These are phyloP conservation scores for Talaromyces sp. DNA, from an alignment of 2,329 filamentous ascomycete species.

Conservation along the genomic window DNA sequence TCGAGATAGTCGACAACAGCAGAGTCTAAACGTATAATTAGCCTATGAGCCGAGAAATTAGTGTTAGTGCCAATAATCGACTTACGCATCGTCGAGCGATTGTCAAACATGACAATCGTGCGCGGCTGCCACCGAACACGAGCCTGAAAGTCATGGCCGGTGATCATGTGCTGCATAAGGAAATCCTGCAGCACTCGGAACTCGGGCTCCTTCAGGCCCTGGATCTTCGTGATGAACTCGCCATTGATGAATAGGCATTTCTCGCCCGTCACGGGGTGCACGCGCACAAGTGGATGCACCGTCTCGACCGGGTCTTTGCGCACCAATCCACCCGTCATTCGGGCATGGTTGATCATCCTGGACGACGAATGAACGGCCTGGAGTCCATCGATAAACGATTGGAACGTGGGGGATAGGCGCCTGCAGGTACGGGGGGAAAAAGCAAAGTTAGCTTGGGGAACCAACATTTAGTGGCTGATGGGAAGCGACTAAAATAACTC, in stretches of 20 bases:
- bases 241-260: constrained; percentile 47
- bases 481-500: constrained; percentile 13
- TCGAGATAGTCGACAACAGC: constrained; percentile 48
- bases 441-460: neutral
- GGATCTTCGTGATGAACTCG: constrained; percentile 46
- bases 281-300: constrained; percentile 43
- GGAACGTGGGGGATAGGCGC: constrained; percentile 49
- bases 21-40: constrained; percentile 34
- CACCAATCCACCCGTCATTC: constrained; percentile 39
- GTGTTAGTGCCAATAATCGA: constrained; percentile 7
- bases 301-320: constrained; percentile 43
- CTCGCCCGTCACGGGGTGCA: constrained; percentile 47
- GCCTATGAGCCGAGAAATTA: constrained; percentile 3
- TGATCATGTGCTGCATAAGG: constrained; percentile 44
- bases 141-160: constrained; percentile 45
- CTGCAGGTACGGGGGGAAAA: constrained; percentile 13
- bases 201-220: constrained; percentile 46
- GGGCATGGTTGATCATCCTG: constrained; percentile 42
- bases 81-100: constrained; percentile 44
- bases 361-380: constrained; percentile 37
- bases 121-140: constrained; percentile 46
- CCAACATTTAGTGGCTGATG: neutral
- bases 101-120: constrained; percentile 50
- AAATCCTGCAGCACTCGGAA: constrained; percentile 44
- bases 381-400: constrained; percentile 32